A percentile compares a stretch with the other conserved stretches of the same genome.
Conservation (phyloP, 495 filamentous ascomycete species). For the Lentithecium fluviatile region DNA sequence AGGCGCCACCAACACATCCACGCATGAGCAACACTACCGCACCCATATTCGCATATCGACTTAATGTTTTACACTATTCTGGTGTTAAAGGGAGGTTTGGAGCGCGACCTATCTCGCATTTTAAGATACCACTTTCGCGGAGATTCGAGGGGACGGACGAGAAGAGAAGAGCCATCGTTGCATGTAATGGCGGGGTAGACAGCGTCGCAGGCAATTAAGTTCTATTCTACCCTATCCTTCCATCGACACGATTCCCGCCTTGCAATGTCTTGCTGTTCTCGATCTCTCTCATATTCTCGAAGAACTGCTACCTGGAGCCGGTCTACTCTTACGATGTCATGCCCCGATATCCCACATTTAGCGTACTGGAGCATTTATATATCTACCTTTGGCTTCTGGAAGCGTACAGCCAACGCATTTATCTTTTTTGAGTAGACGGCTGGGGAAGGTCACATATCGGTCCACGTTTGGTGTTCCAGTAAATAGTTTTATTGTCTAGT, state of each 20-base stretch:
- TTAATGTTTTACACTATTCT: constrained; percentile 28
- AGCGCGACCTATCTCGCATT: constrained; percentile 6
- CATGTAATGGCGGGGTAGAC: constrained; percentile 33
- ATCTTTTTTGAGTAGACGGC: background rate
- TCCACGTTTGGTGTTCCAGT: constrained; percentile 14
- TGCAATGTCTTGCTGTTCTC: constrained; percentile 10
- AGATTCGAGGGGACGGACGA: constrained; percentile 3
- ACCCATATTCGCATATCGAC: constrained; percentile 7
- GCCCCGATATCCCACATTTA: constrained; percentile 27
- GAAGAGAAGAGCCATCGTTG: constrained; percentile 8
- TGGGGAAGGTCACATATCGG: constrained; percentile 2
- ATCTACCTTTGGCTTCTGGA: constrained; percentile 8
- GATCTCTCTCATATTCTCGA: background rate
- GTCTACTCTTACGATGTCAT: constrained; percentile 25
- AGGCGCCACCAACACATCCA: constrained; percentile 26
- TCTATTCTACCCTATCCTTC: constrained; percentile 23
- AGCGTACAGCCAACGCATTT: too few relatives aligned
- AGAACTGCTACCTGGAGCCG: constrained; percentile 12
- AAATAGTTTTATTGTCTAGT: constrained; percentile 23
- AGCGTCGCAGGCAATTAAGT: constrained; percentile 32
- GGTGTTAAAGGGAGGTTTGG: constrained; percentile 15
- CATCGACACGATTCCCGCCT: constrained; percentile 19
- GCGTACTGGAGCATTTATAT: constrained; percentile 6
- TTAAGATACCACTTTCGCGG: constrained; percentile 27
- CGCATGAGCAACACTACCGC: constrained; percentile 13